Evolutionary conservation across 805 yeast species (phyloP).

Genomic region (Starmerella apis): DNA sequence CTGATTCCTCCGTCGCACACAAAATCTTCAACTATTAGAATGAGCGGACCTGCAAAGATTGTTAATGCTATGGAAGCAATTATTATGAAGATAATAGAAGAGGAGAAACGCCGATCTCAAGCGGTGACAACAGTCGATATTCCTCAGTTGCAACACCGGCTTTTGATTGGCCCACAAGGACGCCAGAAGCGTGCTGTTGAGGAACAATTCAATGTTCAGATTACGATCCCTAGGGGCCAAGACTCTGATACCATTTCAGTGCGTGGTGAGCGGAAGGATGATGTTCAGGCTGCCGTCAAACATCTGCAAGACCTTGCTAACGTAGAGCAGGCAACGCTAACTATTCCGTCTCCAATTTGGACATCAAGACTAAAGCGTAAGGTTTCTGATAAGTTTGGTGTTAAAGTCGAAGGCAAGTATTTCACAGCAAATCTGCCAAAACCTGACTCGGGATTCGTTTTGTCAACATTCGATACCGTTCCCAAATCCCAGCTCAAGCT

Average conservation of each 20-base stretch:
- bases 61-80: slow-evolving; percentile 58
- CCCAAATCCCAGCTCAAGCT: slow-evolving; percentile 27
- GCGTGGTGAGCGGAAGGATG: slow-evolving; percentile 51
- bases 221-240: slow-evolving; percentile 52
- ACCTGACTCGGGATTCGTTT: background rate
- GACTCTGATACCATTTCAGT: slow-evolving; percentile 42
- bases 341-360: slow-evolving; percentile 25
- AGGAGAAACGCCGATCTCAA: slow-evolving; percentile 35
- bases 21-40: slow-evolving; percentile 38
- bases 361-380: slow-evolving; percentile 30
- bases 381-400: background rate
- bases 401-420: background rate
- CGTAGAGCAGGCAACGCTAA: background rate
- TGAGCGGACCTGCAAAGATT: slow-evolving; percentile 63
- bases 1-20: slow-evolving; percentile 57
- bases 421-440: background rate
- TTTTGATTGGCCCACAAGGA: slow-evolving; percentile 75
- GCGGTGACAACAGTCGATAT: slow-evolving; percentile 34
- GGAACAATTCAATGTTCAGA: slow-evolving; percentile 50
- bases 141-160: slow-evolving; percentile 63
- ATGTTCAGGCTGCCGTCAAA: slow-evolving; percentile 51
- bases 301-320: slow-evolving; percentile 45
- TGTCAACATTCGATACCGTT: background rate
- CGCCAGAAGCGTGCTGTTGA: slow-evolving; percentile 60
- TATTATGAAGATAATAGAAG: slow-evolving; percentile 49